Evolutionary conservation across 306 rosid species (phyloP), one percentile per base, ranked within the genome.

Genomic region (Corylus americana): DNA sequence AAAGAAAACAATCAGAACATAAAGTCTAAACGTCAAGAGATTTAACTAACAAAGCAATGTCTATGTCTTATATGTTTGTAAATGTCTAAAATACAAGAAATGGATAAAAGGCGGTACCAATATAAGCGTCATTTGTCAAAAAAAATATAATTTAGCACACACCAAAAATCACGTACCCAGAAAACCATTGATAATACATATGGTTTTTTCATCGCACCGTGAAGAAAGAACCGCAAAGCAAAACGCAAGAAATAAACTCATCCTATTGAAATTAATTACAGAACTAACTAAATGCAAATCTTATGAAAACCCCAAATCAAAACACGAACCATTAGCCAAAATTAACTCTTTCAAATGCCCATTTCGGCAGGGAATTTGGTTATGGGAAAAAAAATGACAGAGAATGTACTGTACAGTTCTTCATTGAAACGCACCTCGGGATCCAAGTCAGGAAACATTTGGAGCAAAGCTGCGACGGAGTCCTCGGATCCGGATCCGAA

Each of bases 371-470:
- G 20, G 70, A 13, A 37, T 64, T 67, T 67, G 31, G 25, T 31
- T 54, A 5, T 8, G 25, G 35, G 55, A 6, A 18, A 39, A 67
- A 70, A 78, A 78, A 31, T 16, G 42, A 49, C 59, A 71, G 0
- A 11, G 27, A 0, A 58, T 51, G 49, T 31, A 39, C 4, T 16
- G 10, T 9, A 44, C 50, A 74, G 3, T 8, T 20, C 64, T 17
- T 47, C 29, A 17, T 5, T 5, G 4, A 37, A 72, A 68, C 71
- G 22, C 76, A 84, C 87, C 87, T 84, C 78, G 0, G 82, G 70
- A 25, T 81, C 85, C 48, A 80, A 74, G 58, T 78, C 77, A 17
- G 87, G 84, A 47, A 84, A 80, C 84, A 84, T 84, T 58, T 76
- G 81, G 74, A 73, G 68, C 84, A 84, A 27, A 13, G 51, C 59